Percentiles rank a stretch among this genome's conserved stretches.
These are phyloP conservation scores for Aspergillus sparsus DNA, from an alignment of 495 filamentous ascomycete genomes.

Conservation along the genomic window DNA sequence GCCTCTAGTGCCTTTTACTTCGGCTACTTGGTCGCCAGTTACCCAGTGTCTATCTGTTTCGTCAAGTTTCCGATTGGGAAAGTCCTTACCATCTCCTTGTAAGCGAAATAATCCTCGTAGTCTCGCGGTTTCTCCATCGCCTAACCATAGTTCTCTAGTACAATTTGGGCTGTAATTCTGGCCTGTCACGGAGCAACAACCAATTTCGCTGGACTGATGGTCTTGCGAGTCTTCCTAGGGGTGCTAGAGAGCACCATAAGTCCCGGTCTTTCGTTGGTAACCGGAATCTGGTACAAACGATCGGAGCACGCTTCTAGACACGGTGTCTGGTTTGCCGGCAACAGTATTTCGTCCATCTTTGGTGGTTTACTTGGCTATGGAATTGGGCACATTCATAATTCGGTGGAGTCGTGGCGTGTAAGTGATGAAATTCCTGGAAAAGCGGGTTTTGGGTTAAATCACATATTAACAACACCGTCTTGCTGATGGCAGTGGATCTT, in stretches of 20 bases:
- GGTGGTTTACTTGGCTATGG: conserved; percentile 55
- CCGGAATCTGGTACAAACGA: conserved; percentile 21
- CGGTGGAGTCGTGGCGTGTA: conserved; percentile 17
- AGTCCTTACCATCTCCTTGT: conserved; percentile 18
- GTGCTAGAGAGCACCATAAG: conserved; percentile 22
- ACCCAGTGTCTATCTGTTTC: conserved; percentile 20
- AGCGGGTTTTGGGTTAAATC: not conserved
- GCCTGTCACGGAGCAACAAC: conserved; percentile 53
- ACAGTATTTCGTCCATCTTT: conserved; percentile 41
- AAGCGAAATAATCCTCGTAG: not conserved
- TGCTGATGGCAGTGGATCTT: conserved; percentile 11
- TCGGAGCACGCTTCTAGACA: conserved; percentile 22
- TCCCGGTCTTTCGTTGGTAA: conserved; percentile 20
- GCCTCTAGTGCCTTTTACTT: conserved; percentile 20
- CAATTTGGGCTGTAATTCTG: conserved; percentile 49
- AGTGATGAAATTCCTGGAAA: not conserved
- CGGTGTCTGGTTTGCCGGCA: conserved; percentile 33
- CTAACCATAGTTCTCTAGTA: conserved; percentile 1
- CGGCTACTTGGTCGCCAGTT: conserved; percentile 18
- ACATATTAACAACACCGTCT: not conserved
- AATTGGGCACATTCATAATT: conserved; percentile 50
- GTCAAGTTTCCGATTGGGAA: conserved; percentile 23
- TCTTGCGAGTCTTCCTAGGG: conserved; percentile 43
- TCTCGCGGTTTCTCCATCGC: not conserved
- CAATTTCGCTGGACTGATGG: conserved; percentile 50